Evolutionary conservation across 495 filamentous ascomycete genomes (phyloP).

Genomic region (Penicillium subrubescens): DNA sequence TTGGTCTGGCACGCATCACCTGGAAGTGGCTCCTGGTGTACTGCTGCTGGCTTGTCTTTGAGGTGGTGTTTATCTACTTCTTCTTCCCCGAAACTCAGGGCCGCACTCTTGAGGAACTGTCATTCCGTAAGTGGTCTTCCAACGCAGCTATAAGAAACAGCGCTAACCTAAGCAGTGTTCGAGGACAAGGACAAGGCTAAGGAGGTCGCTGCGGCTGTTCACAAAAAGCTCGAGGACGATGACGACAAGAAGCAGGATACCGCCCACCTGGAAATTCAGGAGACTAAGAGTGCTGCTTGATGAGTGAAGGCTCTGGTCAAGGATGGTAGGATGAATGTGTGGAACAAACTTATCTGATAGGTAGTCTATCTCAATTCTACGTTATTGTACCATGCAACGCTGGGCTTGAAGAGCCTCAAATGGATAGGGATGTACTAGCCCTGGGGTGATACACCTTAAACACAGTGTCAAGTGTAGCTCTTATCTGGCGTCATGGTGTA

Average conservation of each 20-base stretch:
- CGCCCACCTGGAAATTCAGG: constrained; percentile 20
- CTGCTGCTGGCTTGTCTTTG: constrained; percentile 60
- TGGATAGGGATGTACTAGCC: too few species aligned
- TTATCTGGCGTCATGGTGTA: too few species aligned
- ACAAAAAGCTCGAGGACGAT: constrained; percentile 39
- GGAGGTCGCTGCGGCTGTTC: constrained; percentile 47
- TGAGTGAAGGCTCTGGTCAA: not conserved
- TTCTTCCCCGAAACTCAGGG: constrained; percentile 66
- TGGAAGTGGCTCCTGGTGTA: constrained; percentile 69
- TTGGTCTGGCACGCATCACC: constrained; percentile 57
- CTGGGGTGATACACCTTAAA: too few species aligned
- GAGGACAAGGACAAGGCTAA: constrained; percentile 53
- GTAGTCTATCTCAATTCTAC: not conserved
- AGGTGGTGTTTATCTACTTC: constrained; percentile 61
- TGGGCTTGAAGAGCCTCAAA: too few species aligned
- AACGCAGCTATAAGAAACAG: not conserved
- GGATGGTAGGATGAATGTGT: not conserved
- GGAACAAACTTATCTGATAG: constrained; percentile 8
- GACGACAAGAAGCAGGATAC: constrained; percentile 14
- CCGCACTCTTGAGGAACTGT: constrained; percentile 64
- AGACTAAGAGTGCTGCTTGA: constrained; percentile 14
- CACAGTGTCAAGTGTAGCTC: too few species aligned
- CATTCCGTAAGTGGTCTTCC: constrained; percentile 54
- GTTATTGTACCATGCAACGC: not conserved
- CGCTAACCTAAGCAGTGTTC: constrained; percentile 47